Conservation (phyloP, 352 stramenopile genomes). For the Globisporangium ultimum region DNA sequence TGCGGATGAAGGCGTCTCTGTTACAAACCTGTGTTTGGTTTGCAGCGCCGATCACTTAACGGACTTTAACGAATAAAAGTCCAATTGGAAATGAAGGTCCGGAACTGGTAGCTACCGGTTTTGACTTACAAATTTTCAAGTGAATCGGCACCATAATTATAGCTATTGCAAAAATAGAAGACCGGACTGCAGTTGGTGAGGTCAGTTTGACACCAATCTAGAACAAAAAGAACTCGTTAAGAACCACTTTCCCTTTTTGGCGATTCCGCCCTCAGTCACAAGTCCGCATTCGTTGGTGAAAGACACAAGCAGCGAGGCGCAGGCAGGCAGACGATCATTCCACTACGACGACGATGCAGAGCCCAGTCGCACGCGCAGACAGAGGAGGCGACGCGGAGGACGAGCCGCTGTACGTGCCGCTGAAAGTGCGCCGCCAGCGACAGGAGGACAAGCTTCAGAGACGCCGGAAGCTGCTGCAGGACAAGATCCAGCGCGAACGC, state of each 20-base stretch:
- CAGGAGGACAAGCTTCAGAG: conserved; percentile 64
- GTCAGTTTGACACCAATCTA: no score
- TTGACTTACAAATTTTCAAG: no score
- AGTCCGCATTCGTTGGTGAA: background rate
- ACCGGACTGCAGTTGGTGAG: no score
- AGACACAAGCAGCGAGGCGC: background rate
- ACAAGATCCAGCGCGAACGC: conserved; percentile 46
- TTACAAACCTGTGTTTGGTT: background rate
- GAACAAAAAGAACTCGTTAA: no score
- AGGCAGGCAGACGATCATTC: background rate
- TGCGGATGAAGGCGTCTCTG: no score
- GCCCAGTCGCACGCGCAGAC: conserved; percentile 8
- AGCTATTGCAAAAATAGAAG: no score
- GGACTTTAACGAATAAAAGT: background rate
- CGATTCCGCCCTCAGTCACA: background rate
- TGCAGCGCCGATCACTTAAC: background rate
- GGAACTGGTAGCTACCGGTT: no score
- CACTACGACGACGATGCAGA: background rate
- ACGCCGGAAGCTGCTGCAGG: conserved; percentile 45
- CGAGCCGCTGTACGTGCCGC: conserved; percentile 71
- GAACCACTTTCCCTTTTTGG: background rate
- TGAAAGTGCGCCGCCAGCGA: conserved; percentile 67
- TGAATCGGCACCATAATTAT: no score
- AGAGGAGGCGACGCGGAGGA: conserved; percentile 13
- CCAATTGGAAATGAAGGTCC: no score